Conservation (phyloP, 352 stramenopile genomes). For the Globisporangium nagaii region DNA sequence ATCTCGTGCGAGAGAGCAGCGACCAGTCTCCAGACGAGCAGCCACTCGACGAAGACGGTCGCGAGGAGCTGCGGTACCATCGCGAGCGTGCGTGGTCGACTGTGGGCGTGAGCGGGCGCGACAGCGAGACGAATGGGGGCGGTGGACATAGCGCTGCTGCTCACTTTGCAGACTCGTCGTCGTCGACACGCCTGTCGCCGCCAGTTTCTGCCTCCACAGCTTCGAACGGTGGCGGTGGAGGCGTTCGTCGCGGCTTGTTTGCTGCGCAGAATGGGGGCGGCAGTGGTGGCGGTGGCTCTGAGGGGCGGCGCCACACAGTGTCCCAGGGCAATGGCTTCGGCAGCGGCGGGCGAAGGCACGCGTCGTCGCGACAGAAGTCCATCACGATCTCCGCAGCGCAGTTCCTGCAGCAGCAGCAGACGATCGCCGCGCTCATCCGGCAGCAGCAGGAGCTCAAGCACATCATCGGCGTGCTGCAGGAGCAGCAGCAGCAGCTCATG, state of each 20-base stretch:
- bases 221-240: not conserved
- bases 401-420: constrained; percentile 78
- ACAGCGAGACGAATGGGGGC: not conserved
- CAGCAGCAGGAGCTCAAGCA: constrained; percentile 85
- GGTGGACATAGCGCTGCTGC: not conserved
- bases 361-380: constrained; percentile 34
- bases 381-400: constrained; percentile 67
- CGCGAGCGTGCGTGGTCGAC: not conserved
- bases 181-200: constrained; percentile 4
- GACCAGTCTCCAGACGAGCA: constrained; percentile 1
- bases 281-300: not conserved
- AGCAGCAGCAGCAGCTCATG: constrained; percentile 77
- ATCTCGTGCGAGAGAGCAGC: constrained; percentile 15
- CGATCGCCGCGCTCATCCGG: constrained; percentile 72
- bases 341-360: not conserved
- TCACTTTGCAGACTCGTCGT: constrained; percentile 1
- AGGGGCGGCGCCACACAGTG: not conserved
- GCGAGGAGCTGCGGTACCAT: not conserved
- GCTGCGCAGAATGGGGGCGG: not conserved
- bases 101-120: not conserved
- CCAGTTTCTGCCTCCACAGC: not conserved
- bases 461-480: constrained; percentile 63
- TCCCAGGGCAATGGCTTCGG: not conserved
- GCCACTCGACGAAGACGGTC: not conserved
- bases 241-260: constrained; percentile 2